phyloP scores from a whole-genome alignment of 257 asterid genomes.

The Ocimum tenuiflorum region DNA sequence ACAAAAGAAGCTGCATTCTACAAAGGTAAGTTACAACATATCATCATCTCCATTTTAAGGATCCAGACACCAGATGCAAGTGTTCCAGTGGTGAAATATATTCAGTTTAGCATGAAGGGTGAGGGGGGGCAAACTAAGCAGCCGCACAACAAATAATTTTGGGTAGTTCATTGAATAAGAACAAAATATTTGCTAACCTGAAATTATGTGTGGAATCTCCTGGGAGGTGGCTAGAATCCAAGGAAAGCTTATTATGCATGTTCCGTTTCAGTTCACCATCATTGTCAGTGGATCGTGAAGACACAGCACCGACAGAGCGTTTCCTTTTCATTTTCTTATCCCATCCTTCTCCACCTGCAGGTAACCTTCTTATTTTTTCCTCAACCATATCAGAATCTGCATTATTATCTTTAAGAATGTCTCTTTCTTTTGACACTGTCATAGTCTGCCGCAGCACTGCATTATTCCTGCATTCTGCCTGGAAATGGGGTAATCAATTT shows the following conservation, averaged over 20 bases:
- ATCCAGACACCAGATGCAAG: not conserved
- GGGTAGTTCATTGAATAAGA: not conserved
- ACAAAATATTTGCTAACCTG: conserved; percentile 43
- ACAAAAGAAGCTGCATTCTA: not conserved
- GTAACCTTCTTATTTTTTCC: conserved; percentile 75
- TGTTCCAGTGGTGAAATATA: not conserved
- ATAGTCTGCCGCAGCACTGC: conserved; percentile 57
- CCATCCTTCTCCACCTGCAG: conserved; percentile 93
- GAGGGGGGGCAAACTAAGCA: not conserved
- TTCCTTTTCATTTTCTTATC: conserved; percentile 93
- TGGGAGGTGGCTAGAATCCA: conserved; percentile 60
- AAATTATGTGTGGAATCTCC: conserved; percentile 54
- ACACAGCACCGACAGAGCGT: conserved; percentile 82
- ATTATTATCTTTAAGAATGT: conserved; percentile 48
- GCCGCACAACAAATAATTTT: not conserved
- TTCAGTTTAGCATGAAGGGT: not conserved
- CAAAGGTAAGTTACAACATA: not conserved
- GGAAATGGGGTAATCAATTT: conserved; percentile 21
- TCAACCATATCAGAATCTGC: conserved; percentile 58
- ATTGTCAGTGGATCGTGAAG: conserved; percentile 60
- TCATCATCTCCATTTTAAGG: not conserved
- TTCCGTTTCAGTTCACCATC: conserved; percentile 66
- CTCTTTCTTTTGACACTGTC: conserved; percentile 61
- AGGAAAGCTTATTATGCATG: conserved; percentile 53
- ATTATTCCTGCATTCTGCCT: conserved; percentile 72